Conservation (phyloP, 2,329 filamentous ascomycete genomes). For the Fusarium sp. region DNA sequence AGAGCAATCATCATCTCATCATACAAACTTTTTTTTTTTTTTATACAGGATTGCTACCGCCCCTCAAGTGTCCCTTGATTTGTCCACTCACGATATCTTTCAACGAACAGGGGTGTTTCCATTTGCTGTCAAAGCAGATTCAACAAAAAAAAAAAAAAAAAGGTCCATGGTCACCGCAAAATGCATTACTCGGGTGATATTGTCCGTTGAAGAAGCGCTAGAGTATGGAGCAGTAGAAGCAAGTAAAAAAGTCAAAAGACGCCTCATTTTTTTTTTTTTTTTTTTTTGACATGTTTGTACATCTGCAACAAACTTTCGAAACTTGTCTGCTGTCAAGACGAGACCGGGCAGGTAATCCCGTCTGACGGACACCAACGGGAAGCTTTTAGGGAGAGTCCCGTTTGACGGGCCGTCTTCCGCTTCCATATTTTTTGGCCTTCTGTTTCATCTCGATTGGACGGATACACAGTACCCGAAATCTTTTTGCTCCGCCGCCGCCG, state of each 20-base stretch:
- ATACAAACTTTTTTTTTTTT: neutral
- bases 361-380: constrained; percentile 4
- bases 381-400: constrained; percentile 18
- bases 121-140: neutral
- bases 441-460: constrained; percentile 20
- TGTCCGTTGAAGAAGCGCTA: neutral
- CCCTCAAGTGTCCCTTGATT: neutral
- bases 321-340: neutral
- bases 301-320: neutral
- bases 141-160: neutral
- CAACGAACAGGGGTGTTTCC: constrained; percentile 13
- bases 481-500: neutral
- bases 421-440: neutral
- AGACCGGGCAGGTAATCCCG: neutral
- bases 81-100: neutral
- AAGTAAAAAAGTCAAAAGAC: neutral
- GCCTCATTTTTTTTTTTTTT: neutral
- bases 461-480: neutral
- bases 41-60: neutral
- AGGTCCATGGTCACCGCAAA: neutral
- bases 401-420: constrained; percentile 23
- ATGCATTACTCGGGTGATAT: neutral
- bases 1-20: constrained; percentile 1
- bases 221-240: neutral
- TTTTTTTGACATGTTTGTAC: no score